These are phyloP conservation scores for Tuber indicum DNA, from an alignment of 495 filamentous ascomycete genomes.

Conservation along the genomic window DNA sequence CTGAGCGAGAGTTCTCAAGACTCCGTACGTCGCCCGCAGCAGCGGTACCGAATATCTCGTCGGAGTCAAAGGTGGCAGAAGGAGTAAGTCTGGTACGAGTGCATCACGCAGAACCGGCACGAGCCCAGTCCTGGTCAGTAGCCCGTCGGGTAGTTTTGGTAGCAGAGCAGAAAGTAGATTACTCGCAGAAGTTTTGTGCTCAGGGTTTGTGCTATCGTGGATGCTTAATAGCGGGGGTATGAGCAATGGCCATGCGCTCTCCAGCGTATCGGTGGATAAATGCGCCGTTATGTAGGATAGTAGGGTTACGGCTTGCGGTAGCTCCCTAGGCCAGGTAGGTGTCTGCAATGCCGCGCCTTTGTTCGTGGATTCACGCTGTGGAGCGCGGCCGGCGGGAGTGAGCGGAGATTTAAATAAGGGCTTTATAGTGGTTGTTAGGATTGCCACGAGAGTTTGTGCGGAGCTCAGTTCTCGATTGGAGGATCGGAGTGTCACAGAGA, in stretches of 20 bases:
- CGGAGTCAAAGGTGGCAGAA: conserved; percentile 72
- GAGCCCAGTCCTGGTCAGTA: conserved; percentile 65
- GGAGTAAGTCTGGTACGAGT: conserved; percentile 63
- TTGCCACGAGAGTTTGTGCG: conserved; percentile 8
- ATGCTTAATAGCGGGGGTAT: conserved; percentile 77
- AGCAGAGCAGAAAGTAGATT: conserved; percentile 57
- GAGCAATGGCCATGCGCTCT: conserved; percentile 59
- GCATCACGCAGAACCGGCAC: conserved; percentile 72
- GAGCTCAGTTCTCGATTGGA: conserved; percentile 3
- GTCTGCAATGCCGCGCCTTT: conserved; percentile 10
- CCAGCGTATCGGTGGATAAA: conserved; percentile 12
- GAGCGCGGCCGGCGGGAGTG: conserved; percentile 21
- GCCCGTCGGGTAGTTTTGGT: conserved; percentile 43
- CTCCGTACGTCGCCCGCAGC: conserved; percentile 59
- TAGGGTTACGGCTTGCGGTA: conserved; percentile 21
- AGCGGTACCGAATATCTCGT: conserved; percentile 61
- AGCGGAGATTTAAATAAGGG: conserved; percentile 25
- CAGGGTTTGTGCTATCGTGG: conserved; percentile 59
- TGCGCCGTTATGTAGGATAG: conserved; percentile 17
- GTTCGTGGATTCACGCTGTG: conserved; percentile 30
- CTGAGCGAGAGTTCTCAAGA: conserved; percentile 55
- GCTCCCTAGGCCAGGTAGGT: conserved; percentile 19
- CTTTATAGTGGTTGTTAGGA: conserved; percentile 21
- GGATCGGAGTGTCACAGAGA: conserved; percentile 7
- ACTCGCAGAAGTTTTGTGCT: conserved; percentile 57